phyloP scores from a whole-genome alignment of 495 filamentous ascomycete species.

The Hypoxylon trugodes region DNA sequence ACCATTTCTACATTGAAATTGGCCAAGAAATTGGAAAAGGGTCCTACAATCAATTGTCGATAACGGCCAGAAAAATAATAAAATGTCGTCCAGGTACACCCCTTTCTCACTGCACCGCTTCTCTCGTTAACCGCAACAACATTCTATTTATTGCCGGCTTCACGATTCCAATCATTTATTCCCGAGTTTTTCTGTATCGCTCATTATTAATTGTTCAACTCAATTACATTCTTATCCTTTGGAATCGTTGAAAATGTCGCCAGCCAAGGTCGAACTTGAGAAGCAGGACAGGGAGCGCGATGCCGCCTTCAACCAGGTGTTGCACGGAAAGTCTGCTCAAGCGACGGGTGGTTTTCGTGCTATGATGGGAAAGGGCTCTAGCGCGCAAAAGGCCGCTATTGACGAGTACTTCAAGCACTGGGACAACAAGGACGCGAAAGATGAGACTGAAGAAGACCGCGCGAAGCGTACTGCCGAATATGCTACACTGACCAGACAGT shows the following conservation, averaged over 20 bases:
- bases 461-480: slow-evolving; percentile 90
- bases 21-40: slow-evolving; percentile 29
- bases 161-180: not conserved
- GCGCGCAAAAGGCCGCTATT: slow-evolving; percentile 85
- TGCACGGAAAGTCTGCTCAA: slow-evolving; percentile 86
- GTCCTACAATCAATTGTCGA: slow-evolving; percentile 30
- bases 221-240: not conserved
- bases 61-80: slow-evolving; percentile 35
- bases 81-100: slow-evolving; percentile 21
- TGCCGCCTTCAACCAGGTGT: slow-evolving; percentile 89
- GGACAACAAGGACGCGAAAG: slow-evolving; percentile 87
- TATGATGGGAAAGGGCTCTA: slow-evolving; percentile 83
- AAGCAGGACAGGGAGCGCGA: slow-evolving; percentile 86
- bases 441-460: slow-evolving; percentile 83
- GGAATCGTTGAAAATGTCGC: slow-evolving; percentile 66
- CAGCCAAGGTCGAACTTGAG: slow-evolving; percentile 71
- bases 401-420: slow-evolving; percentile 99
- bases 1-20: slow-evolving; percentile 24
- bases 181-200: not conserved
- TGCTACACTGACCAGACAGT: slow-evolving; percentile 94
- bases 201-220: not conserved
- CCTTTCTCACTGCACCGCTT: slow-evolving; percentile 9
- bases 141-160: not conserved
- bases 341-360: slow-evolving; percentile 77
- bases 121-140: slow-evolving; percentile 7